Evolutionary conservation across 2,329 filamentous ascomycete genomes (phyloP).

Genomic region (Penicillium sp.): DNA sequence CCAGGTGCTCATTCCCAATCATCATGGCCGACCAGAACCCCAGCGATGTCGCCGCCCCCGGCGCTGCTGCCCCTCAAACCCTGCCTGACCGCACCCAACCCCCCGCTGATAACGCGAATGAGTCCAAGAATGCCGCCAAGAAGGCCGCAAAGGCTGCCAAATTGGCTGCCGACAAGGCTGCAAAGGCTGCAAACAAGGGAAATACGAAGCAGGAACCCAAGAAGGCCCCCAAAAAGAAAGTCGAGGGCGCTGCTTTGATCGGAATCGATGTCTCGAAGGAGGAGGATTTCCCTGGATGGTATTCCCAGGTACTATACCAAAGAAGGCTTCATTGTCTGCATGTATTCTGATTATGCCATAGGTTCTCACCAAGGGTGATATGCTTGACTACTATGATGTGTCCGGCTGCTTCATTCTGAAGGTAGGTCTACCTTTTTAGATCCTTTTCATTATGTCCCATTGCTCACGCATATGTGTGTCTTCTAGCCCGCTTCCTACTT

Average conservation of each 20-base stretch:
- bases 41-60: constrained; percentile 27
- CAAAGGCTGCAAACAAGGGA: constrained; percentile 32
- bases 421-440: constrained; percentile 37
- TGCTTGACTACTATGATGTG: constrained; percentile 77
- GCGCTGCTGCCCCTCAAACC: constrained; percentile 30
- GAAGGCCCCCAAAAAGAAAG: constrained; percentile 53
- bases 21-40: constrained; percentile 36
- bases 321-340: not conserved
- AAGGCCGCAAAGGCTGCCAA: constrained; percentile 52
- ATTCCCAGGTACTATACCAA: constrained; percentile 65
- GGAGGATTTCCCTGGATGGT: constrained; percentile 90
- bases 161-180: constrained; percentile 43
- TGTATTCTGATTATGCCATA: not conserved
- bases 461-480: constrained; percentile 5
- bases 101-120: constrained; percentile 38
- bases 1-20: constrained; percentile 12
- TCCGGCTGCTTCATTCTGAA: constrained; percentile 96
- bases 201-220: constrained; percentile 48
- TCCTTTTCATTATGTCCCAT: not conserved
- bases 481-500: constrained; percentile 61
- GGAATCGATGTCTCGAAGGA: constrained; percentile 85
- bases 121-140: constrained; percentile 45
- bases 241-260: constrained; percentile 66
- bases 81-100: constrained; percentile 42
- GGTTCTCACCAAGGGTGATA: constrained; percentile 91